Evolutionary conservation across 352 stramenopile genomes (phyloP), one percentile per base, ranked within the genome.

Genomic region (Blastocystis sp.): DNA sequence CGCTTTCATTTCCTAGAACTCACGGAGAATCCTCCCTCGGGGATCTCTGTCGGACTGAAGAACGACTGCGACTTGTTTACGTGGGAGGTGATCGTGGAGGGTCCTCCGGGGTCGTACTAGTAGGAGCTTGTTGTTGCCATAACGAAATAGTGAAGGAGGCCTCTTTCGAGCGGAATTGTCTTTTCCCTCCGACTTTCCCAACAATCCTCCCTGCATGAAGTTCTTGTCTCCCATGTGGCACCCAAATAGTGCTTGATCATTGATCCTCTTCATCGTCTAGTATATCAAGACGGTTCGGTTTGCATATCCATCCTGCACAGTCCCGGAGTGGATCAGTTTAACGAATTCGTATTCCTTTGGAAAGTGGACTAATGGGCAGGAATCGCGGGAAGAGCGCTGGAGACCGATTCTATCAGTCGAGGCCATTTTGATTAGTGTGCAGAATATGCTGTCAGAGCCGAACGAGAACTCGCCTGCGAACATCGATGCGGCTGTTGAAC

Each of bases 271-370:
- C 87, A 73, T 21, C 75, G 18, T 76, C 34, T 77, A 95, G 95
- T 99, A 38, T 98, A 99, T 90, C 87, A 93, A 63, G 96, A 98
- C 87, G 96, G 96, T 14, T 93, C 95, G 34, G 96, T 99, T 86
- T 99, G 96, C 88, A 99, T 99, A 86, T 99, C 96, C 42, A 99
- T 99, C 89, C 90, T 99, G 86, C 96, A 99, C 89, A 93, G 94
- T 54, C 95, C 96, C 75, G 96, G 96, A 88, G 94, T 97, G 85
- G 96, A 99, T 89, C 92, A 94, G 36, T 90, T 97, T 87, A 99
- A 99, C 72, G 78, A 87, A 64, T 71, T 87, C 24, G 87, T 78
- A 78, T 16, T 69, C 11, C n/a, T 27, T 29, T 0, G 73, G 8
- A 9, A 11, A 67, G 44, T 1, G 8, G 9, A 18, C 67, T 7